A percentile compares a stretch with the other conserved stretches of the same genome.
Evolutionary conservation across 176 grass and related monocot genomes (phyloP).

Genomic region (Aegilops speltoides): DNA sequence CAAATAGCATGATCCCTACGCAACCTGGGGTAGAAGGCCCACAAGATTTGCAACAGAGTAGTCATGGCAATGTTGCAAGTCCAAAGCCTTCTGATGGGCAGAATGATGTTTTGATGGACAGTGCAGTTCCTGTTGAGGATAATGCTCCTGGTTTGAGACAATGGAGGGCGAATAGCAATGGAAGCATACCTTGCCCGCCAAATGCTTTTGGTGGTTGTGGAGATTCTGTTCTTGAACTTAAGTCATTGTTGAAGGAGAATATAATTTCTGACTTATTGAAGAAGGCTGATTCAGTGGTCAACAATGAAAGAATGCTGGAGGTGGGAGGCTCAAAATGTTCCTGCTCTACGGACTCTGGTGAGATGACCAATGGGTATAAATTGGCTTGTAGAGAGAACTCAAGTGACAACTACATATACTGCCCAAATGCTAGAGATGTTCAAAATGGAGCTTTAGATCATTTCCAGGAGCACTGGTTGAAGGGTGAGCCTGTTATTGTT

Average conservation of each 20-base stretch:
- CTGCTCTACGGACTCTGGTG: conserved; percentile 35
- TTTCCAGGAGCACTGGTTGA: conserved; percentile 90
- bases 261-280: conserved; percentile 36
- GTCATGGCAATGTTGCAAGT: neutral
- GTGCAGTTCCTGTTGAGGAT: neutral
- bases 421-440: conserved; percentile 54
- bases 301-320: neutral
- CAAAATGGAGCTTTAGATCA: conserved; percentile 51
- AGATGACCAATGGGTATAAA: conserved; percentile 9
- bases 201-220: conserved; percentile 63
- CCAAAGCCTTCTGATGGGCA: neutral
- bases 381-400: conserved; percentile 53
- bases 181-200: conserved; percentile 81
- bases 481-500: conserved; percentile 83
- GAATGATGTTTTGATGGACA: neutral
- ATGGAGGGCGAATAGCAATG: conserved; percentile 52
- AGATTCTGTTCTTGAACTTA: conserved; percentile 49
- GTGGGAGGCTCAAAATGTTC: conserved; percentile 30
- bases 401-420: conserved; percentile 70
- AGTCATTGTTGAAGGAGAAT: conserved; percentile 49
- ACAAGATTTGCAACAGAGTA: conserved; percentile 14
- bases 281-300: conserved; percentile 24
- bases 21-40: conserved; percentile 13
- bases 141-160: neutral
- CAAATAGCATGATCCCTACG: neutral